Percentiles rank a stretch among this genome's conserved stretches.
Evolutionary conservation across 108 stramenopile species (phyloP).

Genomic region (Parietichytrium sp.): DNA sequence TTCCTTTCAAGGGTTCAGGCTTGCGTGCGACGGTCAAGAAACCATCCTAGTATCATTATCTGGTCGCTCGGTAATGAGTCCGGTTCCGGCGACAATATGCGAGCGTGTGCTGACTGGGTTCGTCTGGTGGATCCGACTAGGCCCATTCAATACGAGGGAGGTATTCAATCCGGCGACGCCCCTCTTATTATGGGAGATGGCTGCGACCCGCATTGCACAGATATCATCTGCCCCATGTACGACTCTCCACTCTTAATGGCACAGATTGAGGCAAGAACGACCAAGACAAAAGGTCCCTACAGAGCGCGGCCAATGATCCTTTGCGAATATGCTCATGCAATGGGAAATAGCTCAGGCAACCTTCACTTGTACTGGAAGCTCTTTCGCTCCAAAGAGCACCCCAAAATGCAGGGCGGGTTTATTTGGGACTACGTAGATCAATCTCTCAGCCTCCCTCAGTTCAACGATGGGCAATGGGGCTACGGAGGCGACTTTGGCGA

Average conservation of each 20-base stretch:
- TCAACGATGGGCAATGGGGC: constrained; percentile 56
- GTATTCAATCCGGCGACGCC: constrained; percentile 58
- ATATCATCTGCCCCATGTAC: constrained; percentile 95
- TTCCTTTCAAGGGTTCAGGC: constrained; percentile 71
- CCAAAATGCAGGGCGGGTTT: constrained; percentile 86
- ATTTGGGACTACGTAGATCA: constrained; percentile 97
- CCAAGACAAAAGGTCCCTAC: too few relatives aligned
- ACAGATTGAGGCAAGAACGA: constrained; percentile 56
- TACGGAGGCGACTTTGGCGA: constrained; percentile 93
- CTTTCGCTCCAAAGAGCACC: constrained; percentile 67
- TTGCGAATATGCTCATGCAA: constrained; percentile 91
- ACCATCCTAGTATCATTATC: constrained; percentile 82
- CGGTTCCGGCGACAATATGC: constrained; percentile 74
- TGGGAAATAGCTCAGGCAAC: constrained; percentile 89
- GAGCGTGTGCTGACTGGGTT: constrained; percentile 58
- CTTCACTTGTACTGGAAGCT: constrained; percentile 80
- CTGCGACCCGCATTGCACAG: constrained; percentile 68
- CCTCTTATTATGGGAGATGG: constrained; percentile 65
- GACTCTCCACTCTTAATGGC: constrained; percentile 64
- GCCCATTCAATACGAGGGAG: constrained; percentile 74
- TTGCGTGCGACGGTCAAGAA: constrained; percentile 77
- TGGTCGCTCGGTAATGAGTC: constrained; percentile 91
- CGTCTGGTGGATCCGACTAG: constrained; percentile 70
- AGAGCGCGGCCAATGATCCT: constrained; percentile 83
- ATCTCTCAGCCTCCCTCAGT: constrained; percentile 57